Conservation (phyloP, 768 basidiomycete species). For the Suillus luteus region DNA sequence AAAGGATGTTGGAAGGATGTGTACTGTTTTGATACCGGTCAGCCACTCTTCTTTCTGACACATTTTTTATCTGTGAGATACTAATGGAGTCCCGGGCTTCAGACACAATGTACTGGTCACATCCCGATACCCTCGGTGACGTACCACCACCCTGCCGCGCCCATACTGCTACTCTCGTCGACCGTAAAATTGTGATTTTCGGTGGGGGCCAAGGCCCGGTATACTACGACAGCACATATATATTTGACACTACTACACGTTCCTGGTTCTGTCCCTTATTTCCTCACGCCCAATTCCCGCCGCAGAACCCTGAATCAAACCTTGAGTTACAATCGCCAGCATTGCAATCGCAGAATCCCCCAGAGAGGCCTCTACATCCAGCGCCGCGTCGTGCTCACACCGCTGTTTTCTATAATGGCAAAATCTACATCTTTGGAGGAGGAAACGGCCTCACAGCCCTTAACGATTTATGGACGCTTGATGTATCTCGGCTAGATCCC, state of each 20-base stretch:
- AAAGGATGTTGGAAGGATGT: constrained; percentile 73
- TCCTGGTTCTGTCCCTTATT: constrained; percentile 59
- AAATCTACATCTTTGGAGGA: constrained; percentile 90
- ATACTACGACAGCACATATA: constrained; percentile 83
- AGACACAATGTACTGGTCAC: constrained; percentile 92
- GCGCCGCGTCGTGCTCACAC: constrained; percentile 87
- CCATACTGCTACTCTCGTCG: constrained; percentile 84
- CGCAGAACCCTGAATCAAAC: background rate
- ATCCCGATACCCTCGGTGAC: constrained; percentile 76
- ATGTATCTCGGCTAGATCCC: constrained; percentile 50
- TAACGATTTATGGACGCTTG: constrained; percentile 88
- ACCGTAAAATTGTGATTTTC: constrained; percentile 77
- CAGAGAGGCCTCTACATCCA: constrained; percentile 37
- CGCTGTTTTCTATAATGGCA: constrained; percentile 68
- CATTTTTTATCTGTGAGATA: constrained; percentile 6
- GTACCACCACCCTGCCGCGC: constrained; percentile 82
- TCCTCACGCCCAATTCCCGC: constrained; percentile 18
- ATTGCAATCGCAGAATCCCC: constrained; percentile 2
- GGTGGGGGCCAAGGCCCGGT: constrained; percentile 83
- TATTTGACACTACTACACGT: constrained; percentile 76
- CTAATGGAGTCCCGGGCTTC: background rate
- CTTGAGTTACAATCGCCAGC: background rate
- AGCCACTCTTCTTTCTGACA: constrained; percentile 12
- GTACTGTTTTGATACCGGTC: constrained; percentile 85
- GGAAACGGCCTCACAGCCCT: constrained; percentile 90